Evolutionary conservation across 768 basidiomycete species (phyloP).

Genomic region (Trametes cinnabarina): DNA sequence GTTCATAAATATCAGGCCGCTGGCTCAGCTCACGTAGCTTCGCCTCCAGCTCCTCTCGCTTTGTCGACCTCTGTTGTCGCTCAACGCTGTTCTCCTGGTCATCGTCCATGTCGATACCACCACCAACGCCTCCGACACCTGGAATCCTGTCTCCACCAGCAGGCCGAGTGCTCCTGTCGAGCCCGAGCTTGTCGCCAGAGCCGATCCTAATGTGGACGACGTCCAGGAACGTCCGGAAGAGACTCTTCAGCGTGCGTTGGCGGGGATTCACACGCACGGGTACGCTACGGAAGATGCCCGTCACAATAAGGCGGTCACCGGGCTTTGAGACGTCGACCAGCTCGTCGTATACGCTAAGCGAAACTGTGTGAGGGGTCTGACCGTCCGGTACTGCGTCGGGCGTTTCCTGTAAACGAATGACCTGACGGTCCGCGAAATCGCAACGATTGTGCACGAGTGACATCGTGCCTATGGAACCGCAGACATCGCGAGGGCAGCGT

Average conservation of each 20-base stretch:
- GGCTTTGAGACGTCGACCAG: slow-evolving; percentile 96
- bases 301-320: slow-evolving; percentile 87
- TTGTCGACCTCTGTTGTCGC: slow-evolving; percentile 42
- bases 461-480: slow-evolving; percentile 85
- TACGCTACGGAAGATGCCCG: slow-evolving; percentile 92
- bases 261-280: slow-evolving; percentile 95
- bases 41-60: slow-evolving; percentile 72
- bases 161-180: slow-evolving; percentile 76
- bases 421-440: slow-evolving; percentile 94
- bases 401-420: slow-evolving; percentile 93
- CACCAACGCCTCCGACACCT: slow-evolving; percentile 57
- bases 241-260: slow-evolving; percentile 85
- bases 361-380: slow-evolving; percentile 97
- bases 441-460: slow-evolving; percentile 95
- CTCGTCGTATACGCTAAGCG: slow-evolving; percentile 96
- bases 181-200: slow-evolving; percentile 58
- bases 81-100: slow-evolving; percentile 48
- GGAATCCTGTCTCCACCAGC: slow-evolving; percentile 66
- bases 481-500: slow-evolving; percentile 91
- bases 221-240: slow-evolving; percentile 98
- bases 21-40: slow-evolving; percentile 71
- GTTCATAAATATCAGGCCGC: slow-evolving; percentile 80
- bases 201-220: slow-evolving; percentile 89
- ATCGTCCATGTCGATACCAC: slow-evolving; percentile 59
- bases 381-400: slow-evolving; percentile 98